Base-by-base conservation (phyloP, 345 rosid species). In the Turnera subulata region DNA sequence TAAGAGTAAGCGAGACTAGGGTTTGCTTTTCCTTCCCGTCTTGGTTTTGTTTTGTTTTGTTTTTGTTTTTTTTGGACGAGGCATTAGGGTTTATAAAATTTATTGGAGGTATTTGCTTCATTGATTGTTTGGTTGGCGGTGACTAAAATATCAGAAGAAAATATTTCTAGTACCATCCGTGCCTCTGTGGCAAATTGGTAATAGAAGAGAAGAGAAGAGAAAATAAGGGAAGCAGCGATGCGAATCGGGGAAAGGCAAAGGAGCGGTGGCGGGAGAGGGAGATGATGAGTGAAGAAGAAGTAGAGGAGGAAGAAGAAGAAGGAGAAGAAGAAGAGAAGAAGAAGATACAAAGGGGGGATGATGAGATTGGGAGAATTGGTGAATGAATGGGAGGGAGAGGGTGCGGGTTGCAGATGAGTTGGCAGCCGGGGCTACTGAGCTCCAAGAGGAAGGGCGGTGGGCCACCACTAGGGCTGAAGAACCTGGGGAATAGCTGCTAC, bases 401-500 rank as follows among this genome's bases (percentile, higher is more conserved):
- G 16, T 42, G 7, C 14, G 45, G 45, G 5, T 23, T 37, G 46
- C 91, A 87, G 78, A 88, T 88, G 99, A 83, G 76, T 74, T 90
- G 97, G 99, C 91, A 82, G 83, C 87, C 92, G 90, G 84, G 79
- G 82, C 69, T 85, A 68, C 87, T 81, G 54, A 82, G 86, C 72
- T 86, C 75, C 54, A 82, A 81, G 63, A 84, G 96, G 58, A 82
- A 82, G 61, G 80, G 72, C 45, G 84, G 92, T 8, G n/a, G n/a
- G n/a, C 89, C 91, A 33, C 99, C 99, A 12, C 61, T 94, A 80
- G 97, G 99, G 74, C 75, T 94, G 55, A 77, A 67, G 52, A 94
- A 94, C 69, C 97, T 94, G 73, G 96, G 99, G 73, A 94, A 94
- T 76, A 76, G 96, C 29, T 94, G 99, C 56, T 94, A 94, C 69